These are phyloP conservation scores for Stenogyne calaminthoides DNA, from an alignment of 305 asterid genomes.

Conservation along the genomic window DNA sequence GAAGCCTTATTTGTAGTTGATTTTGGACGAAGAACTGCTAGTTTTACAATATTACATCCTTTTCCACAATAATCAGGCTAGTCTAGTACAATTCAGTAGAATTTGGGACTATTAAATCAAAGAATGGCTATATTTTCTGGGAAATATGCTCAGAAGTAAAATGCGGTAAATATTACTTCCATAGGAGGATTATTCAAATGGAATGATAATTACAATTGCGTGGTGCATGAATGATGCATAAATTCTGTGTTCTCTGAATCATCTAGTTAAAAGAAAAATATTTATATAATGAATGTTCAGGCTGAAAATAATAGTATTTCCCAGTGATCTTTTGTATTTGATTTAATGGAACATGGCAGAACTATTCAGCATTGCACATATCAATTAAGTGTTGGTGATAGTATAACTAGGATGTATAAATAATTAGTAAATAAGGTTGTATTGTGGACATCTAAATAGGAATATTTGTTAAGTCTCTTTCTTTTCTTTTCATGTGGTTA, in stretches of 20 bases:
- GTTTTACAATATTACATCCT: neutral
- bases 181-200: neutral
- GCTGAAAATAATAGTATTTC: no score
- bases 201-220: neutral
- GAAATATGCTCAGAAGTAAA: neutral
- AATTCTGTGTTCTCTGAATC: neutral
- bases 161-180: neutral
- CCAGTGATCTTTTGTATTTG: no score
- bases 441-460: no score
- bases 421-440: no score
- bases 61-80: neutral
- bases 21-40: slow-evolving; percentile 9
- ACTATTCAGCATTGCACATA: no score
- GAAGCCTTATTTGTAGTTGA: neutral
- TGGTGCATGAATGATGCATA: neutral
- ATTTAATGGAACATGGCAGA: no score
- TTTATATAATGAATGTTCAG: neutral
- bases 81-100: slow-evolving; percentile 9
- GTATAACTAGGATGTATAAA: no score
- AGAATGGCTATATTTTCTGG: neutral
- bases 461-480: slow-evolving; percentile 8
- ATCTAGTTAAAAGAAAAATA: neutral
- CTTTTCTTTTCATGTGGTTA: slow-evolving; percentile 15
- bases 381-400: no score
- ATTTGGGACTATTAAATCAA: neutral